Conservation (phyloP, 495 filamentous ascomycete genomes). For the Aspergillus saccharolyticus region DNA sequence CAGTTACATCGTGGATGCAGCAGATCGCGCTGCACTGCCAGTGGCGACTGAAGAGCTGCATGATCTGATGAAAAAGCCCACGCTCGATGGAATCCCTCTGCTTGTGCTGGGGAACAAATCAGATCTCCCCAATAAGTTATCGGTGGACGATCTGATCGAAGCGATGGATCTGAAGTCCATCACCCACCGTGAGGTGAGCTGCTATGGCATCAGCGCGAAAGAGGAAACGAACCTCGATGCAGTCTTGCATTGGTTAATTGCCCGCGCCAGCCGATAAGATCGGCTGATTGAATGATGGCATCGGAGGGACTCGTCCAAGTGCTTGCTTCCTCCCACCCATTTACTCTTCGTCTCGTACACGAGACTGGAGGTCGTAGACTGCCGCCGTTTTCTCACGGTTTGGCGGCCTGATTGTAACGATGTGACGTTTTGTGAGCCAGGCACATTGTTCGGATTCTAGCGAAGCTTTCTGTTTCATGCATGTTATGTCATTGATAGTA, state of each 20-base stretch:
- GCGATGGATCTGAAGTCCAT: conserved; percentile 85
- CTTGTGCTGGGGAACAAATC: conserved; percentile 98
- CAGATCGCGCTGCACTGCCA: conserved; percentile 74
- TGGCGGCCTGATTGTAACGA: conserved; percentile 25
- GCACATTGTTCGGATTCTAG: conserved; percentile 9
- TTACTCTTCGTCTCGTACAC: conserved; percentile 3
- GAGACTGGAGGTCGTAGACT: conserved; percentile 16
- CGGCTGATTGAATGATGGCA: neutral
- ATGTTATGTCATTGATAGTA: neutral
- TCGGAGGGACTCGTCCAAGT: neutral
- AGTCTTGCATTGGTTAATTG: conserved; percentile 94
- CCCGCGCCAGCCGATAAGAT: conserved; percentile 57
- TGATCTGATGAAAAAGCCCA: conserved; percentile 75
- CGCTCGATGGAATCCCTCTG: conserved; percentile 83
- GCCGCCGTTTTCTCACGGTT: conserved; percentile 12
- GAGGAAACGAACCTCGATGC: conserved; percentile 98
- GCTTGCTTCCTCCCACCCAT: conserved; percentile 2
- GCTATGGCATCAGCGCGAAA: conserved; percentile 97
- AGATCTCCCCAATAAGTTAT: conserved; percentile 79
- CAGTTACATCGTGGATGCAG: conserved; percentile 91
- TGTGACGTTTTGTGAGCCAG: conserved; percentile 22
- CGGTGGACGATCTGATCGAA: conserved; percentile 93
- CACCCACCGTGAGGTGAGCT: conserved; percentile 90
- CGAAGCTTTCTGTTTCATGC: neutral
- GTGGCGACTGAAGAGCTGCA: conserved; percentile 90